Base-by-base conservation (phyloP, 306 rosid genomes). In the Vicia villosa region DNA sequence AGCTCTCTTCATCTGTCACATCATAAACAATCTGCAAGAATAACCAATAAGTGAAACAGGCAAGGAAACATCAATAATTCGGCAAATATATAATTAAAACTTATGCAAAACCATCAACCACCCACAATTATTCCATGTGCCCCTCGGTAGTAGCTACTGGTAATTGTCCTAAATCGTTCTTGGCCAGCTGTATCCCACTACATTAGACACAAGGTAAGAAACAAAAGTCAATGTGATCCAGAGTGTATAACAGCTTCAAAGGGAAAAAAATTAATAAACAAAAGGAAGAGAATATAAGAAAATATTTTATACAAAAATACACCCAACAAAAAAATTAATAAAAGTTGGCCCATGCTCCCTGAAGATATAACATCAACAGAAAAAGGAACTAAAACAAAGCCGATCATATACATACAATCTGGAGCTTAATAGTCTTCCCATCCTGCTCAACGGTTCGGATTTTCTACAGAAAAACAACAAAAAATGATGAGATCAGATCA, bases 141-240 rank as follows among this genome's bases (percentile, higher is more conserved):
- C 30, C 86, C 86, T 10, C 86, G 83, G 52, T 82, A 82, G 75
- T 82, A 82, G 74, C 86, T 82, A 64, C 86, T 82, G 75, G 86
- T 82, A 75, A 82, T 82, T 36, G 86, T 82, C 68, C 86, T 78
- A 61, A 82, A 82, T 60, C 86, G 74, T 74, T 82, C 86, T 82
- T 82, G 86, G 32, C 86, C 86, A 0, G 86, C 86, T 4, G 86
- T 82, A 76, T 82, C 86, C 86, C 86, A 82, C 86, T 82, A 30
- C 43, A 70, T 10, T 10, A 36, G 24, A 63, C 51, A 69, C 58
- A 76, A 68, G n/a, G 72, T 14, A 51, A 72, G 52, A 55, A 80
- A 56, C 49, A 43, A 60, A 46, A 46, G 37, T 63, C 77, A 37
- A 63, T 36, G 40, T 28, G 45, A 47, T 49, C 52, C 37, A 70